These are phyloP conservation scores for Colletotrichum orchidophilum DNA, from an alignment of 2,329 filamentous ascomycete genomes.

Conservation along the genomic window DNA sequence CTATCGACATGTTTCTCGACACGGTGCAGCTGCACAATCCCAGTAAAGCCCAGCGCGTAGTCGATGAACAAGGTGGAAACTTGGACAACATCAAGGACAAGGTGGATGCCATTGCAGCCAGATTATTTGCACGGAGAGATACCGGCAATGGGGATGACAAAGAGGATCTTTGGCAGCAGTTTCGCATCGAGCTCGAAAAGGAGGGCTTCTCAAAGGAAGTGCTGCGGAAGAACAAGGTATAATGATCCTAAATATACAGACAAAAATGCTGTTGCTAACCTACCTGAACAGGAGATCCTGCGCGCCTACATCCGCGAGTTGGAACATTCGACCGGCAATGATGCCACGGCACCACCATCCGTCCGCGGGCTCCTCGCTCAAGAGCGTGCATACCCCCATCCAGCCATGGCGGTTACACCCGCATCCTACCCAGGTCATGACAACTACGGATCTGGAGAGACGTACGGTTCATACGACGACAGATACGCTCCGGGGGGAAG, in stretches of 20 bases:
- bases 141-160: slow-evolving; percentile 52
- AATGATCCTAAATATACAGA: slow-evolving; percentile 33
- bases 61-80: slow-evolving; percentile 49
- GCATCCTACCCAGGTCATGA: slow-evolving; percentile 19
- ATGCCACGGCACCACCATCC: slow-evolving; percentile 56
- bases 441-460: slow-evolving; percentile 45
- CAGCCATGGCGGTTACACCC: slow-evolving; percentile 20
- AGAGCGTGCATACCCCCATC: slow-evolving; percentile 38
- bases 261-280: slow-evolving; percentile 30
- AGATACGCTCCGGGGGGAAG: slow-evolving; percentile 53
- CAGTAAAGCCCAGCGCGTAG: slow-evolving; percentile 46
- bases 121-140: slow-evolving; percentile 56
- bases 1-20: slow-evolving; percentile 65
- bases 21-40: slow-evolving; percentile 63
- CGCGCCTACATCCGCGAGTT: slow-evolving; percentile 70
- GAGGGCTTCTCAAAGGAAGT: slow-evolving; percentile 68
- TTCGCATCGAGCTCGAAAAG: slow-evolving; percentile 64
- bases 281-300: slow-evolving; percentile 59
- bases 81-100: slow-evolving; percentile 68
- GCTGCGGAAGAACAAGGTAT: slow-evolving; percentile 66
- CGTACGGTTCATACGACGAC: slow-evolving; percentile 46
- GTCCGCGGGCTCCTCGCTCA: slow-evolving; percentile 64
- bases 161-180: slow-evolving; percentile 66
- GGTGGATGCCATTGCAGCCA: slow-evolving; percentile 65
- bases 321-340: slow-evolving; percentile 57